Evolutionary conservation across 305 asterid species (phyloP).

Genomic region (Fraxinus albicans): DNA sequence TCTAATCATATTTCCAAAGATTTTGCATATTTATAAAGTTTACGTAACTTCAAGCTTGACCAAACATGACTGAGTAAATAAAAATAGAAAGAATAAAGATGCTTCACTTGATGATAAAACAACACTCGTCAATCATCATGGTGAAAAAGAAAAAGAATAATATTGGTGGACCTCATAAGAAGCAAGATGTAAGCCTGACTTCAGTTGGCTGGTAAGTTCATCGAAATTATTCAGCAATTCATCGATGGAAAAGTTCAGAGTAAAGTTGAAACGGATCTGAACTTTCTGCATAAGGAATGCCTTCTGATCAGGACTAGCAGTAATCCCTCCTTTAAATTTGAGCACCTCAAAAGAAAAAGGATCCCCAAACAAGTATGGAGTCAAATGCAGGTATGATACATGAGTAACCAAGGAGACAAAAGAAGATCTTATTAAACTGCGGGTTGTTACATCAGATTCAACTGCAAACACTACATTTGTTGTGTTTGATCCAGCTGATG

Average conservation of each 20-base stretch:
- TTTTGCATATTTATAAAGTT: neutral
- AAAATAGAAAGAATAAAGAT: neutral
- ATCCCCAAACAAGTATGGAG: slow-evolving; percentile 70
- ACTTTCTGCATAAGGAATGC: slow-evolving; percentile 71
- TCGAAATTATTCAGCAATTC: slow-evolving; percentile 57
- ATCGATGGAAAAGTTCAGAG: slow-evolving; percentile 83
- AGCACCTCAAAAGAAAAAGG: slow-evolving; percentile 77
- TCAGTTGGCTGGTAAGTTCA: slow-evolving; percentile 67
- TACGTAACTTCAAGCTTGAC: neutral
- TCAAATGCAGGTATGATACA: slow-evolving; percentile 47
- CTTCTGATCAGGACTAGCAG: slow-evolving; percentile 77
- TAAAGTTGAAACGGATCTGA: slow-evolving; percentile 82
- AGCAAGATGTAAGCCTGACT: slow-evolving; percentile 66
- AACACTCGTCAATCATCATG: neutral
- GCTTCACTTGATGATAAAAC: neutral
- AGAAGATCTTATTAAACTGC: slow-evolving; percentile 47
- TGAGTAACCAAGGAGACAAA: slow-evolving; percentile 42
- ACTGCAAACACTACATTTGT: slow-evolving; percentile 72
- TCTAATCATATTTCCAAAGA: neutral
- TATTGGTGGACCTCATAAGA: slow-evolving; percentile 66
- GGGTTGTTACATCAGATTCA: slow-evolving; percentile 54
- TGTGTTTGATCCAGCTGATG: slow-evolving; percentile 48
- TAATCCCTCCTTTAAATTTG: slow-evolving; percentile 81
- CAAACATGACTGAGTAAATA: neutral
- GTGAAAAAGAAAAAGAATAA: neutral